Evolutionary conservation across 441 rosid genomes (phyloP).

Genomic region (Adansonia madagascariensis): DNA sequence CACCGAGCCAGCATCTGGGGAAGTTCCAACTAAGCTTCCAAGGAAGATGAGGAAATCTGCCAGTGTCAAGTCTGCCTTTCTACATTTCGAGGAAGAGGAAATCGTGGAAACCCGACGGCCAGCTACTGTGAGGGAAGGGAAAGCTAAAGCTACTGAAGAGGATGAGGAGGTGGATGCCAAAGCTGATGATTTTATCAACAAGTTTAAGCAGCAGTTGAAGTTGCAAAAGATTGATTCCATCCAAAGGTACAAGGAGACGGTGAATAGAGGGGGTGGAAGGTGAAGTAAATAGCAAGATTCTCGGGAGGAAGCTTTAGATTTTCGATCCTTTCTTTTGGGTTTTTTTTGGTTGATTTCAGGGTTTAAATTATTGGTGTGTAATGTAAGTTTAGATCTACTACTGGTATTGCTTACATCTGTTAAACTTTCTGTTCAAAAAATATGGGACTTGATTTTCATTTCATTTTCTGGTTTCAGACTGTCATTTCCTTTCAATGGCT

Average conservation of each 20-base stretch:
- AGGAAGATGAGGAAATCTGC: slow-evolving; percentile 87
- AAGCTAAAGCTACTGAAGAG: slow-evolving; percentile 38
- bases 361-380: slow-evolving; percentile 21
- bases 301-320: slow-evolving; percentile 9
- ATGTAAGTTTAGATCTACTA: slow-evolving; percentile 43
- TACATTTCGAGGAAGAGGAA: slow-evolving; percentile 59
- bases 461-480: not conserved
- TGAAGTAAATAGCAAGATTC: slow-evolving; percentile 16
- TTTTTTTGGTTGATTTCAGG: slow-evolving; percentile 21
- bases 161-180: slow-evolving; percentile 79
- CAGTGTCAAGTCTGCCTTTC: slow-evolving; percentile 63
- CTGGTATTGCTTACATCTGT: slow-evolving; percentile 20
- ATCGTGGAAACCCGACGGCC: slow-evolving; percentile 61
- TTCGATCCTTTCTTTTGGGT: slow-evolving; percentile 7
- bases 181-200: slow-evolving; percentile 83
- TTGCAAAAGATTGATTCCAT: slow-evolving; percentile 79
- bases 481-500: not conserved
- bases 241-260: slow-evolving; percentile 57
- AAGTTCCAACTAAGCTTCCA: slow-evolving; percentile 53
- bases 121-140: slow-evolving; percentile 52
- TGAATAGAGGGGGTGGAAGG: slow-evolving; percentile 42
- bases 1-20: slow-evolving; percentile 61
- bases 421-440: slow-evolving; percentile 30
- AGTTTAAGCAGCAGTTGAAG: slow-evolving; percentile 77
- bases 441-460: not conserved